Evolutionary conservation across 257 asterid species (phyloP), one percentile per base, ranked within the genome.

Genomic region (Lavandula angustifolia): DNA sequence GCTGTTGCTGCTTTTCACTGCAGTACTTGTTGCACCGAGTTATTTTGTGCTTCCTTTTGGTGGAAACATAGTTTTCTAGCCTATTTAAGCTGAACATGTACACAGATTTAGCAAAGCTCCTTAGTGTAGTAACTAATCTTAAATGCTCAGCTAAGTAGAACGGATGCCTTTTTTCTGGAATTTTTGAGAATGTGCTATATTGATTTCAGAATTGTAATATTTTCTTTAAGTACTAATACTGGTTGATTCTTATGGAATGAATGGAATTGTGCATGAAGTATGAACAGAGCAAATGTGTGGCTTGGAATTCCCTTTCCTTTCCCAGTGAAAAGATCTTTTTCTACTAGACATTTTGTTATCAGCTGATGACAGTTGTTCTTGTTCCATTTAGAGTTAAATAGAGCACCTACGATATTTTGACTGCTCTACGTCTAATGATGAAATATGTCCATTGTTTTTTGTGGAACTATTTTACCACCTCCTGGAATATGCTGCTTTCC

Each of bases 401-500:
- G n/a, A 32, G 12, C 32, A 47, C 10, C 54, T 62, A n/a, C 7
- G 13, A 54, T 32, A 31, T 54, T 52, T 66, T n/a, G 43, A 27
- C 44, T 4, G n/a, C 33, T 16, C 41, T 50, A 44, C 31, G 13
- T 8, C 1, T 7, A 10, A 22, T 64, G 11, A 64, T 13, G 3
- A 9, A 54, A 29, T 27, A 4, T 3, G 57, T 6, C 17, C 35
- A n/a, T 41, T 8, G 35, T n/a, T 60, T 44, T 56, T 8, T 48
- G 14, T 9, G 10, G 37, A 48, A 64, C 60, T 18, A 40, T 8
- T 49, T 6, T 35, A 9, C 47, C 46, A 9, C 41, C 35, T 34
- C 22, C 48, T 67, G 72, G 48, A 53, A 11, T 35, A 35, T 31
- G 14, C 11, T 61, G 32, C 41, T 35, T 51, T 11, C 66, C 50